Conservation (phyloP, 495 filamentous ascomycete species). For the Corynascus novoguineensis region DNA sequence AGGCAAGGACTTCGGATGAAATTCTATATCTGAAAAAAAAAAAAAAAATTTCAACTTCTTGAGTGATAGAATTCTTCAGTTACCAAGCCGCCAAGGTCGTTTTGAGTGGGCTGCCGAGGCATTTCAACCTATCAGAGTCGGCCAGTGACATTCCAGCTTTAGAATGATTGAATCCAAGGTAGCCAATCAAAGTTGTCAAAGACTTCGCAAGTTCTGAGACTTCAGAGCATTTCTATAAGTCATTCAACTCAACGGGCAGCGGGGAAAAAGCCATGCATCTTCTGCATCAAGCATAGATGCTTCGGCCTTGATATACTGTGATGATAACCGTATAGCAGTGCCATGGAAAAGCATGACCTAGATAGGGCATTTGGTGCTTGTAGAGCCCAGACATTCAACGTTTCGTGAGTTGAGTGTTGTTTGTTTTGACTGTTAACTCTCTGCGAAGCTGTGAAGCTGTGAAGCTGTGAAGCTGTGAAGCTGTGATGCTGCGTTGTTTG, state of each 20-base stretch:
- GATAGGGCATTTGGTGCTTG: too few species aligned
- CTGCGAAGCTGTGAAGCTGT: too few species aligned
- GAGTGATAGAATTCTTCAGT: not conserved
- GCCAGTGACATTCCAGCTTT: slow-evolving; percentile 11
- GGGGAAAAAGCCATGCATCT: too few species aligned
- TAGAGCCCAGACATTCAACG: too few species aligned
- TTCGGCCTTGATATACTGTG: too few species aligned
- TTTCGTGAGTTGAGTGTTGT: too few species aligned
- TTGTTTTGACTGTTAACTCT: too few species aligned
- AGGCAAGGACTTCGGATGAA: not conserved
- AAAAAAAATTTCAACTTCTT: not conserved
- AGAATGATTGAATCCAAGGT: not conserved
- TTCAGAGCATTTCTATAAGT: not conserved
- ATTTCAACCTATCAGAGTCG: not conserved
- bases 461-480: too few species aligned
- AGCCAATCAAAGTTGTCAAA: slow-evolving; percentile 9
- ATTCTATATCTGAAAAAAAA: not conserved
- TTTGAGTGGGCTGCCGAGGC: slow-evolving; percentile 2
- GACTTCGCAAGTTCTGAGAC: not conserved
- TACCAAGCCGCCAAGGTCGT: not conserved
- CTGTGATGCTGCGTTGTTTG: too few species aligned
- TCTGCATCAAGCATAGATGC: too few species aligned
- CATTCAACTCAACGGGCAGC: not conserved
- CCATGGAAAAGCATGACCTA: too few species aligned
- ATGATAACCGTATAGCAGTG: too few species aligned